Base-by-base conservation (phyloP, 2,329 filamentous ascomycete species). In the Lachnellula suecica region DNA sequence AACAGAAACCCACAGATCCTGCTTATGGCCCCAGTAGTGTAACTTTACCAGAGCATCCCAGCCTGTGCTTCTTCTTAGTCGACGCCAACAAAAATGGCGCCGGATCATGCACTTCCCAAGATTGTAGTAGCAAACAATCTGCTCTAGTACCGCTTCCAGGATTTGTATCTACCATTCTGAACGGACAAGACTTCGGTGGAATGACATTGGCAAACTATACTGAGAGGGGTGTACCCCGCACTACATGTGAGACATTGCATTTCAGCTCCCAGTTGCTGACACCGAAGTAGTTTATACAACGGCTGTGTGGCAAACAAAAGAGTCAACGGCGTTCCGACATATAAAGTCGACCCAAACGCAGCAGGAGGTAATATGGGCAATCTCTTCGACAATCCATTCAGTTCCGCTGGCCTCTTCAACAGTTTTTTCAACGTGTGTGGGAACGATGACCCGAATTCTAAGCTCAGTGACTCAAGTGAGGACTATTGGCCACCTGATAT, bases 21-120 rank as follows among this genome's bases (percentile, higher is more conserved):
- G 5, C 22, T 24, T 22, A 15, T 22, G 4, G 13, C 24, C 9
- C 22, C 10, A 27, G 22, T 15, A 17, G 8, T 17, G 24, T 27
- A 8, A 44, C 4, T 15, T 19, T 44, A 31, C 9, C 11, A 27
- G 42, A 29, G 8, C 20, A 25, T 15, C 42, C 42, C 9, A 17
- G 29, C 15, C 25, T 44, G 13, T 44, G 42, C 42, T 44, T 44
- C 25, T 44, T 27, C 15, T 19, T 44, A 11, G 23, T 44, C 23
- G 42, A 44, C 29, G 42, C 42, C n/a, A 44, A 44, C 25, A 29
- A 44, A 27, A 19, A 44, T 15, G 42, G 42, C 15, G 24, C 42
- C 17, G 42, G 24, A 27, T 5, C n/a, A 15, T 44, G 42, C 13
- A 31, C 29, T 3, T 9, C 10, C 10, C 3, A 3, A 31, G 29